These are phyloP conservation scores for Priceomyces castillae DNA, from an alignment of 805 yeast species.

Conservation along the genomic window DNA sequence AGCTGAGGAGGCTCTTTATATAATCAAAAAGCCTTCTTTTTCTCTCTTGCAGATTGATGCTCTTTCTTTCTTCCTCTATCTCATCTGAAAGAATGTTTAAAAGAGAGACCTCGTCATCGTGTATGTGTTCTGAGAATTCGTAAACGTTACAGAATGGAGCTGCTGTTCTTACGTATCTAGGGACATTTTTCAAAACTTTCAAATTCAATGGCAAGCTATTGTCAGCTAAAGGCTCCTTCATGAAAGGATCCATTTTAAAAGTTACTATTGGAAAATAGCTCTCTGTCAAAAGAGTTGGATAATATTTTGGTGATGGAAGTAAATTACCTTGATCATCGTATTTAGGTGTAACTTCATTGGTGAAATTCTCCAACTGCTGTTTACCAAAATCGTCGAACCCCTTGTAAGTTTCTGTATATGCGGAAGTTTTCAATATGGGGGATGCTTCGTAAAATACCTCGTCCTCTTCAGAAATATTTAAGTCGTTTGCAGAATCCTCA, in stretches of 20 bases:
- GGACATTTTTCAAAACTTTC: neutral
- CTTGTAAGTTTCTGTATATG: neutral
- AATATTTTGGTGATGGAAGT: constrained; percentile 5
- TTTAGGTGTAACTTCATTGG: constrained; percentile 1
- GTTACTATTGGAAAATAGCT: constrained; percentile 8
- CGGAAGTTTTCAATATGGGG: constrained; percentile 8
- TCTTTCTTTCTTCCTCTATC: constrained; percentile 6
- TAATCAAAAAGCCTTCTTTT: neutral
- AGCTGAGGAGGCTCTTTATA: neutral
- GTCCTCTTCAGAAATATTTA: constrained; percentile 1
- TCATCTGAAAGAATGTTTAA: constrained; percentile 17
- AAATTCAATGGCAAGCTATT: constrained; percentile 8
- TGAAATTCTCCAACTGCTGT: constrained; percentile 1
- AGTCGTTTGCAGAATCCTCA: neutral
- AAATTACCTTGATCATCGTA: neutral
- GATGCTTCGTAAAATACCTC: constrained; percentile 19
- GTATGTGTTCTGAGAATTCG: constrained; percentile 7
- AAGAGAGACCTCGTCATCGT: constrained; percentile 12
- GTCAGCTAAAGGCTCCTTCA: constrained; percentile 12
- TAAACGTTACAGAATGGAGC: constrained; percentile 16
- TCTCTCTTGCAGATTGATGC: neutral
- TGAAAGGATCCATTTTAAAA: constrained; percentile 10
- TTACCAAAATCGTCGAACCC: constrained; percentile 4
- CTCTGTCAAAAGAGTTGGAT: constrained; percentile 11
- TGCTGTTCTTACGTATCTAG: neutral